Conservation (phyloP, 164 flowering plant genomes). For the Houttuynia cordata region DNA sequence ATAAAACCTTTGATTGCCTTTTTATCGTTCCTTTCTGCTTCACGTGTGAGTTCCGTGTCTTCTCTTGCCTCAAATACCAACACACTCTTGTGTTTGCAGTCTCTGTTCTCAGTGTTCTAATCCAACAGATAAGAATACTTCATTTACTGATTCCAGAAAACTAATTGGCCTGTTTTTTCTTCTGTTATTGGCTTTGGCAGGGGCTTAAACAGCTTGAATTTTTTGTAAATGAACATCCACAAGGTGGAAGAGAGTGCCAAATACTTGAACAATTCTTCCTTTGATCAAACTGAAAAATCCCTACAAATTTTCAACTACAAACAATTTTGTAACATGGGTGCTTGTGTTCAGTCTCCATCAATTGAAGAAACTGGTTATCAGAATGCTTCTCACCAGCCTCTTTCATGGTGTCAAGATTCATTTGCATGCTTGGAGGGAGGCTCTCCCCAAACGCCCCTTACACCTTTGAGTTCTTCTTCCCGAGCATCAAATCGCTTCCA, state of each 20-base stretch:
- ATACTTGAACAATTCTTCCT: slow-evolving; percentile 14
- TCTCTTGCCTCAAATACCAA: background rate
- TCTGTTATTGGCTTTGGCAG: background rate
- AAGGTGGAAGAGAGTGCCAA: slow-evolving; percentile 24
- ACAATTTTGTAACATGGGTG: slow-evolving; percentile 26
- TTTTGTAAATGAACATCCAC: slow-evolving; percentile 35
- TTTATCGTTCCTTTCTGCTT: slow-evolving; percentile 1
- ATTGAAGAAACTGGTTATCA: slow-evolving; percentile 3
- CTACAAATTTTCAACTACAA: slow-evolving; percentile 14
- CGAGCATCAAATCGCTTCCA: slow-evolving; percentile 25
- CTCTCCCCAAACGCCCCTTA: slow-evolving; percentile 13
- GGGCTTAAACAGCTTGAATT: background rate
- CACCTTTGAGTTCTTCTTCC: slow-evolving; percentile 15
- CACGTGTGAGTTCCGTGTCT: slow-evolving; percentile 8
- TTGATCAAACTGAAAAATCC: slow-evolving; percentile 14
- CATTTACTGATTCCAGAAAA: slow-evolving; percentile 1
- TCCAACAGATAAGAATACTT: background rate
- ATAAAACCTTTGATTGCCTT: slow-evolving; percentile 8
- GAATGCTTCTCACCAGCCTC: background rate
- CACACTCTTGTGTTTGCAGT: background rate
- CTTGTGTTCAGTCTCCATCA: slow-evolving; percentile 9
- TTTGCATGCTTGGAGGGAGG: slow-evolving; percentile 10
- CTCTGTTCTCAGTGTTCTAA: background rate
- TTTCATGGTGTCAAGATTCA: slow-evolving; percentile 1
- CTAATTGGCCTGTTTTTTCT: background rate